Base-by-base conservation (phyloP, 352 stramenopile species). In the Phytophthora megakarya region DNA sequence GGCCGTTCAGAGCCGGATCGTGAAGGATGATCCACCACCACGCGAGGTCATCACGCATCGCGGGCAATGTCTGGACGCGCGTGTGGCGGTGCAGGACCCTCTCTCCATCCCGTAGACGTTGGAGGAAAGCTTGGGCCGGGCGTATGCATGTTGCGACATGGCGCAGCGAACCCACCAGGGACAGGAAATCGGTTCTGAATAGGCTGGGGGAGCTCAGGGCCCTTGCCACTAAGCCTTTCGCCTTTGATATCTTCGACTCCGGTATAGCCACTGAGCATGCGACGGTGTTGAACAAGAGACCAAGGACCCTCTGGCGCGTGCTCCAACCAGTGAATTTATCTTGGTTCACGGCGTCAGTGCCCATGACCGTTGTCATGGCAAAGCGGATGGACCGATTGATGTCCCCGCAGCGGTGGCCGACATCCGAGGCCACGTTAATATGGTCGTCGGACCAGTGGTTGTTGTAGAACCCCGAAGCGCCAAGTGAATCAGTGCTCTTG, bases 381-480 rank as follows among this genome's bases (percentile, higher is more conserved):
- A n/a, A 19, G n/a, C n/a, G n/a, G n/a, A n/a, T n/a, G n/a, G n/a
- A n/a, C n/a, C n/a, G n/a, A n/a, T n/a, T n/a, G n/a, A n/a, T n/a
- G n/a, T n/a, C n/a, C n/a, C n/a, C n/a, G n/a, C n/a, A n/a, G n/a
- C n/a, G n/a, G n/a, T n/a, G n/a, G n/a, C 26, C 42, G n/a, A 50
- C 12, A 15, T 50, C 43, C 2, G 38, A 19, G 0, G 61, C 30
- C 0, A 72, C 62, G n/a, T 50, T 60, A 0, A 72, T 25, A 32
- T 69, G 67, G 49, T 72, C 53, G n/a, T 72, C 61, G 0, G 67
- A 50, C 56, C 67, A 68, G n/a, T 68, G 61, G 30, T 75, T 71
- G 3, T 19, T 38, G 33, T 65, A 75, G 5, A 49, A 68, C 0
- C 40, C 30, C 15, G n/a, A n/a, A n/a, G n/a, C n/a, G n/a, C n/a